Evolutionary conservation across 345 rosid genomes (phyloP).

Genomic region (Gossypium mustelinum): DNA sequence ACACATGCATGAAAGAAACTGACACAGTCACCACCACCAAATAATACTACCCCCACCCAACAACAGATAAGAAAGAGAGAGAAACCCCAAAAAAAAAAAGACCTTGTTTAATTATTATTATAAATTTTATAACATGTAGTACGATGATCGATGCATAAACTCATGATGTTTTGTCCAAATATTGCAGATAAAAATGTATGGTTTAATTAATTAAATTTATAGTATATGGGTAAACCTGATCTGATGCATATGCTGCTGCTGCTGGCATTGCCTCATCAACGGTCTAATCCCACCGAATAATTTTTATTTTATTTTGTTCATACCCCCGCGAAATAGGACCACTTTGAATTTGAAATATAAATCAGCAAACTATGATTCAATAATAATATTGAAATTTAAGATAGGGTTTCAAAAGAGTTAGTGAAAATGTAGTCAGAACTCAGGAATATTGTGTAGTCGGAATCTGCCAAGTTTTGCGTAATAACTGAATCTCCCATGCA

Average conservation of each 20-base stretch:
- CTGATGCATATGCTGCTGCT: neutral
- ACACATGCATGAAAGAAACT: no score
- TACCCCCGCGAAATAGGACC: constrained; percentile 19
- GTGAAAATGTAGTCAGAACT: constrained; percentile 32
- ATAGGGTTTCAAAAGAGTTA: constrained; percentile 14
- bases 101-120: neutral
- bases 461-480: constrained; percentile 39
- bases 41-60: no score
- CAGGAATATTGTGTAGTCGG: constrained; percentile 39
- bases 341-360: constrained; percentile 38
- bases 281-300: neutral
- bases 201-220: neutral
- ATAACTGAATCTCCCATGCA: constrained; percentile 21
- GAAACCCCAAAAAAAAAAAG: neutral
- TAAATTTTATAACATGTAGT: neutral
- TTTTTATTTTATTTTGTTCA: neutral
- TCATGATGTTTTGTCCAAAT: neutral
- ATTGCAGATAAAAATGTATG: neutral
- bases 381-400: constrained; percentile 14
- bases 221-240: neutral
- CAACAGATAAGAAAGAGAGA: neutral
- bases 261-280: neutral
- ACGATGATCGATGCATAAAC: neutral
- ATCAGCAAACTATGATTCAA: neutral
- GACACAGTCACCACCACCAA: no score